A percentile compares a stretch with the other conserved stretches of the same genome.
Conservation (phyloP, 2,329 filamentous ascomycete species). For the Nemania bipapillata region DNA sequence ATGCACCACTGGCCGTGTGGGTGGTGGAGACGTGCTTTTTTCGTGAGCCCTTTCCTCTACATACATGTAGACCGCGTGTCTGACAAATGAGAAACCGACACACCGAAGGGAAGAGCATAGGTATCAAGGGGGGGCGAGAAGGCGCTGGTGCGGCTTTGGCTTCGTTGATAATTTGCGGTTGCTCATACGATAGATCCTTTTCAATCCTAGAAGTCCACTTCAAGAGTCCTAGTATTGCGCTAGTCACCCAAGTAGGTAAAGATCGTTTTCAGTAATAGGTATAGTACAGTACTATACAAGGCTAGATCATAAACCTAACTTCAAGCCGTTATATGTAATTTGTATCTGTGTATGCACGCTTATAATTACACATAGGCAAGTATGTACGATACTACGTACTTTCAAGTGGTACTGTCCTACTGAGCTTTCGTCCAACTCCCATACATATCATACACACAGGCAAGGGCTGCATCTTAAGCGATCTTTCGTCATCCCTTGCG, state of each 20-base stretch:
- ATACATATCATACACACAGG: background rate
- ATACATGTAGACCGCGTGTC: constrained; percentile 37
- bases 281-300: background rate
- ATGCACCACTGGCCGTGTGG: constrained; percentile 9
- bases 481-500: constrained; percentile 1
- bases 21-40: constrained; percentile 32
- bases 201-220: constrained; percentile 14
- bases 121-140: constrained; percentile 22
- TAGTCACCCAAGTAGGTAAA: background rate
- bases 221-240: background rate
- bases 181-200: constrained; percentile 29
- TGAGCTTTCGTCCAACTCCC: no score
- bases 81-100: constrained; percentile 47
- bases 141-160: background rate
- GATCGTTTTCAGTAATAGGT: background rate
- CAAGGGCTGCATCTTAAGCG: no score
- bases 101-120: constrained; percentile 32
- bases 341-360: background rate
- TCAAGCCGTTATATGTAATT: background rate
- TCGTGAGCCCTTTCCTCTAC: constrained; percentile 13
- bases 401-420: background rate
- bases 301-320: background rate
- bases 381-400: background rate
- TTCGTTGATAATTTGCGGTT: constrained; percentile 27
- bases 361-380: no score